These are phyloP conservation scores for Phaeosphaeria sp. DNA, from an alignment of 2,329 filamentous ascomycete genomes.

Conservation along the genomic window DNA sequence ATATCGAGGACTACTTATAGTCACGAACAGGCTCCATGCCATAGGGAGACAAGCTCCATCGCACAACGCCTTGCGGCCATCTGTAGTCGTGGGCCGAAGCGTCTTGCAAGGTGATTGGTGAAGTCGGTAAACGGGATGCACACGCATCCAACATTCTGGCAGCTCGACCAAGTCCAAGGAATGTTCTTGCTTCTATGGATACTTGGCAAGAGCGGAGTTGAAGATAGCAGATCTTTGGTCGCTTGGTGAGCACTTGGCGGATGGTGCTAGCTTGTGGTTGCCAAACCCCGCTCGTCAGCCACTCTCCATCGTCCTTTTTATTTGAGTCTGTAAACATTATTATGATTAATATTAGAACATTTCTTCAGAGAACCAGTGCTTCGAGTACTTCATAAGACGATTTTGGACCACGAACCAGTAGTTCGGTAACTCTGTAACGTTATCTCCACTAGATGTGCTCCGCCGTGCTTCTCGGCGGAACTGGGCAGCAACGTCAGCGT, in stretches of 20 bases:
- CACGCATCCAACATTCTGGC: neutral
- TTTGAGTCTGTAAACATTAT: neutral
- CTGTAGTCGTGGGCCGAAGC: neutral
- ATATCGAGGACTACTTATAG: neutral
- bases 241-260: neutral
- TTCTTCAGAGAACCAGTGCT: too few relatives aligned
- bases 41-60: neutral
- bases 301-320: neutral
- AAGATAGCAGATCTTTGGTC: neutral
- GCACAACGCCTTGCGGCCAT: neutral
- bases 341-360: too few relatives aligned
- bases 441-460: neutral
- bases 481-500: slow-evolving; percentile 1
- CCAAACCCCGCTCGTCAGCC: neutral
- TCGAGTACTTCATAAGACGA: neutral
- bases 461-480: neutral
- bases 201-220: neutral
- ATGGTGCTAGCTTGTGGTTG: neutral
- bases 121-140: neutral
- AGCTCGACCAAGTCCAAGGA: slow-evolving; percentile 2
- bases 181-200: neutral
- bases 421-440: neutral
- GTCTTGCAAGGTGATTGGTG: neutral
- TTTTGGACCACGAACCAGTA: neutral
- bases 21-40: neutral